These are phyloP conservation scores for Climacium dendroides DNA, from an alignment of 225 moss, liverwort and hornwort genomes.

Conservation along the genomic window DNA sequence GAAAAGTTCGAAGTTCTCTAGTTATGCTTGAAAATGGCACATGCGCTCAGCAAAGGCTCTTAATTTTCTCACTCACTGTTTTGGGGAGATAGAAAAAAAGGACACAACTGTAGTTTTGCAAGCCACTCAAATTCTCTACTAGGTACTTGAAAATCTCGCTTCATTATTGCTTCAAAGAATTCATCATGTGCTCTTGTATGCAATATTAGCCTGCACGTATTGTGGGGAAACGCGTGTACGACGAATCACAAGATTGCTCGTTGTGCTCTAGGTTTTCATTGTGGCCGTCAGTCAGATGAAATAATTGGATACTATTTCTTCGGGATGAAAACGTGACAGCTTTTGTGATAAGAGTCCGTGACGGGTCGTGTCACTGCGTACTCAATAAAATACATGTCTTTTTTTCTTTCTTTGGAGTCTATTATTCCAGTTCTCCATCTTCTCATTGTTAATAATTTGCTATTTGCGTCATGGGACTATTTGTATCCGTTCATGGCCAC, in stretches of 20 bases:
- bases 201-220: neutral
- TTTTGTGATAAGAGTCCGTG: neutral
- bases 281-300: neutral
- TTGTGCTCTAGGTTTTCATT: neutral
- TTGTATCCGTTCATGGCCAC: neutral
- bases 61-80: neutral
- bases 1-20: neutral
- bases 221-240: neutral
- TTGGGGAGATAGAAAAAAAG: neutral
- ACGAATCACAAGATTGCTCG: neutral
- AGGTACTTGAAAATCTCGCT: neutral
- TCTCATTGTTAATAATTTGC: neutral
- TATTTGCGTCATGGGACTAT: neutral
- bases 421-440: neutral
- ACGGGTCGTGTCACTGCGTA: too few species aligned
- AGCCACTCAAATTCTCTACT: neutral
- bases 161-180: neutral
- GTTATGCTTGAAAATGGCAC: neutral
- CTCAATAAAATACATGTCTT: too few species aligned
- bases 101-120: neutral
- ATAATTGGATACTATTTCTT: neutral
- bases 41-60: neutral
- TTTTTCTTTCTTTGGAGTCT: too few species aligned
- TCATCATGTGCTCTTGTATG: neutral
- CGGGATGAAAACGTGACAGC: accelerated